A percentile compares a stretch with the other conserved stretches of the same genome.
Conservation (phyloP, 208 protist genomes). For the Porcisia hertigi region DNA sequence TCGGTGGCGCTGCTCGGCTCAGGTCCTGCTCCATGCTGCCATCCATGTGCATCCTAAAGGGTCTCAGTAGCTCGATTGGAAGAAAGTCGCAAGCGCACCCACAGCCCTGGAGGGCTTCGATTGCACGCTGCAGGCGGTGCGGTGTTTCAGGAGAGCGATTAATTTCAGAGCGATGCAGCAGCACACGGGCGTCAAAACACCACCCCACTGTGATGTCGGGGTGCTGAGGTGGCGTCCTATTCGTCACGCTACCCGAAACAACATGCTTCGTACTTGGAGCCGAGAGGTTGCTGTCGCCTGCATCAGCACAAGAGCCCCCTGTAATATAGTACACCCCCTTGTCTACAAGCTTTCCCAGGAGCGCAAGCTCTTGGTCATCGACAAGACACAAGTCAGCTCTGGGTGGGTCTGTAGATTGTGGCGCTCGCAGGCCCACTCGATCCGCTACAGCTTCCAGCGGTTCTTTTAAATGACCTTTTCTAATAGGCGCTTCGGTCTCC, state of each 20-base stretch:
- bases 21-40: conserved; percentile 6
- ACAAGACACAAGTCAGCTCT: conserved; percentile 35
- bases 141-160: conserved; percentile 73
- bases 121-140: conserved; percentile 58
- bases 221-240: neutral
- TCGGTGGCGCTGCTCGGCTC: neutral
- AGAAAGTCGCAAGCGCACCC: conserved; percentile 57
- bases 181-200: conserved; percentile 70
- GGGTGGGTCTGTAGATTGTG: neutral
- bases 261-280: neutral
- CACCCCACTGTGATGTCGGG: conserved; percentile 63
- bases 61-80: conserved; percentile 40
- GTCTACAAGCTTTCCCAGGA: conserved; percentile 55
- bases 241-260: neutral
- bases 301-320: conserved; percentile 28
- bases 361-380: conserved; percentile 56
- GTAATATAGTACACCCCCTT: conserved; percentile 62
- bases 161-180: conserved; percentile 50
- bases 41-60: neutral
- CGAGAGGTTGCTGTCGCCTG: neutral
- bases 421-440: conserved; percentile 41
- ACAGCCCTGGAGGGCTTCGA: conserved; percentile 50
- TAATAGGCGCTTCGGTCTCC: conserved; percentile 53
- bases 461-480: conserved; percentile 57
- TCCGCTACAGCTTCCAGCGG: conserved; percentile 38